phyloP scores from a whole-genome alignment of 495 filamentous ascomycete genomes.

The Neurospora discreta region DNA sequence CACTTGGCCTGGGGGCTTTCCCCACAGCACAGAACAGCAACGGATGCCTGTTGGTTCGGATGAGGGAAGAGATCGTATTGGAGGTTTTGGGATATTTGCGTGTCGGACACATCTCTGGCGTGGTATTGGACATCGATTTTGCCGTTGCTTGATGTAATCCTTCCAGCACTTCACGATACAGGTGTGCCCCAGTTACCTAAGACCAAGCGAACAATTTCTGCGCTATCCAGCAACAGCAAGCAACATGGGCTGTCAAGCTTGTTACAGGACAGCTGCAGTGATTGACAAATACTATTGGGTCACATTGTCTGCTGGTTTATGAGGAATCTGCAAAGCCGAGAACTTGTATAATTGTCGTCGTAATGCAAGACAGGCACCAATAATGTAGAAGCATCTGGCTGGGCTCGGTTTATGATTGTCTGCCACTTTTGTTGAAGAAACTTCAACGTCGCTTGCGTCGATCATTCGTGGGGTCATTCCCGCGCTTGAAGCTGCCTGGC shows the following conservation, averaged over 20 bases:
- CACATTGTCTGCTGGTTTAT: background rate
- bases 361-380: background rate
- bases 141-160: background rate
- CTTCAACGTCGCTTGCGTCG: background rate
- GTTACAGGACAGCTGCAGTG: background rate
- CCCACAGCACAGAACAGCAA: background rate
- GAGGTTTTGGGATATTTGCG: background rate
- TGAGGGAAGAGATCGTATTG: background rate
- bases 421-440: background rate
- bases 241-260: background rate
- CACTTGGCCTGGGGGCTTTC: background rate
- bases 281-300: background rate
- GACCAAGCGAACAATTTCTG: background rate
- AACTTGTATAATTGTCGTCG: background rate
- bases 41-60: background rate
- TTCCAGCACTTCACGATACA: background rate
- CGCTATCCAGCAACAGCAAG: background rate
- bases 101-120: background rate
- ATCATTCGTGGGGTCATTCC: background rate
- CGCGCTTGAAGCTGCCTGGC: background rate
- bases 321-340: background rate
- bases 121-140: background rate
- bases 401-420: background rate
- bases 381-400: background rate
- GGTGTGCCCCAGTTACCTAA: background rate